Conservation (phyloP, 2,329 filamentous ascomycete genomes). For the Verticillium zaregamsianum region DNA sequence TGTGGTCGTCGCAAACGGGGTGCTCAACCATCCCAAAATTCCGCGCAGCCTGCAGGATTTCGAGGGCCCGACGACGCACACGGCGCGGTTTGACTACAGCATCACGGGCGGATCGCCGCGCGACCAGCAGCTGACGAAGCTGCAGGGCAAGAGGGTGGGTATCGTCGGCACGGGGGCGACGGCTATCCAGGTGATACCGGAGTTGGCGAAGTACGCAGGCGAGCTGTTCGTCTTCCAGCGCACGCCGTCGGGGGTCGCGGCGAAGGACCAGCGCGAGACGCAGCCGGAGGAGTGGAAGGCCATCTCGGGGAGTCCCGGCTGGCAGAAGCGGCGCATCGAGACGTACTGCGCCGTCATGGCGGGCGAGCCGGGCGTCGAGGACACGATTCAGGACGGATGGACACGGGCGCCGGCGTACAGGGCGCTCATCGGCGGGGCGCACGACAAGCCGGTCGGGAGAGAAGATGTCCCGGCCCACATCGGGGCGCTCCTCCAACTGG, state of each 20-base stretch:
- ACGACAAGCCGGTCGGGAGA: conserved; percentile 12
- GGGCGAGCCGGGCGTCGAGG: conserved; percentile 23
- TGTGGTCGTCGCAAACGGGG: conserved; percentile 32
- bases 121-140: conserved; percentile 34
- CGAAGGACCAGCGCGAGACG: conserved; percentile 32
- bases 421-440: conserved; percentile 26
- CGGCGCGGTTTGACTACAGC: conserved; percentile 40
- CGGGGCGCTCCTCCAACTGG: conserved; percentile 30
- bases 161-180: conserved; percentile 49
- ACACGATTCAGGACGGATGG: conserved; percentile 49
- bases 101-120: conserved; percentile 35
- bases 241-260: conserved; percentile 40
- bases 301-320: conserved; percentile 35
- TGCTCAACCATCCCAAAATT: conserved; percentile 34
- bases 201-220: conserved; percentile 41
- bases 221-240: conserved; percentile 54
- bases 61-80: conserved; percentile 38
- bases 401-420: conserved; percentile 32
- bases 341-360: conserved; percentile 37
- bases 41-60: conserved; percentile 39
- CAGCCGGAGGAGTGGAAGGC: conserved; percentile 35
- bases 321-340: conserved; percentile 40
- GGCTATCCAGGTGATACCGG: conserved; percentile 39
- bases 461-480: conserved; percentile 25
- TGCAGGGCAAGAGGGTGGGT: conserved; percentile 42